Conservation (phyloP, 345 rosid genomes). For the Brassica carinata region DNA sequence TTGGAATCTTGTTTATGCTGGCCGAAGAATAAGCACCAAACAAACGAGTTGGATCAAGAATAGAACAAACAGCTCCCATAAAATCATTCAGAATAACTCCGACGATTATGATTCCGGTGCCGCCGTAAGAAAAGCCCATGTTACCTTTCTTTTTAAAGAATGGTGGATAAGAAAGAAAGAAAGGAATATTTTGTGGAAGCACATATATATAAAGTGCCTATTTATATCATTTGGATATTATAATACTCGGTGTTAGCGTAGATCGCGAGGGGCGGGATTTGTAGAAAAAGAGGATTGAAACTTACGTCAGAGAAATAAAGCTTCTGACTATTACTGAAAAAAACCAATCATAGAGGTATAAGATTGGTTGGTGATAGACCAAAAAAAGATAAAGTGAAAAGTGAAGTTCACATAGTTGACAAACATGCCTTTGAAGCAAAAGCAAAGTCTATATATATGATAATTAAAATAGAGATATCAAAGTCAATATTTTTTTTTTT, state of each 20-base stretch:
- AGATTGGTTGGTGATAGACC: slow-evolving; percentile 29
- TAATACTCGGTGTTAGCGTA: slow-evolving; percentile 15
- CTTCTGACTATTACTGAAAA: slow-evolving; percentile 13
- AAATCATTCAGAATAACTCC: slow-evolving; percentile 36
- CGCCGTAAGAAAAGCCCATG: slow-evolving; percentile 34
- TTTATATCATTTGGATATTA: slow-evolving; percentile 10
- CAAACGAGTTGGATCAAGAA: slow-evolving; percentile 19
- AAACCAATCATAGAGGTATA: slow-evolving; percentile 6
- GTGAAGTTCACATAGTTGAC: slow-evolving; percentile 1
- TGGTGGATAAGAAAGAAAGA: slow-evolving; percentile 7
- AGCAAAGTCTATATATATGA: neutral
- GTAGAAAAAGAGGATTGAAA: slow-evolving; percentile 18
- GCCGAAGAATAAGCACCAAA: slow-evolving; percentile 4
- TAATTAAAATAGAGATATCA: slow-evolving; percentile 5
- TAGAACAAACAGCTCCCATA: slow-evolving; percentile 4
- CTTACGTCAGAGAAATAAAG: slow-evolving; percentile 27
- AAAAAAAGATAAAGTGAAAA: neutral
- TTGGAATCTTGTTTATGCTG: slow-evolving; percentile 28
- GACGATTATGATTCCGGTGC: slow-evolving; percentile 32
- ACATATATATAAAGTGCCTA: neutral
- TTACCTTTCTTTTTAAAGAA: neutral
- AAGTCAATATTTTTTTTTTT: no score
- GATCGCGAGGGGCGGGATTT: slow-evolving; percentile 28
- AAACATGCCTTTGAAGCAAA: slow-evolving; percentile 31
- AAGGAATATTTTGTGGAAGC: neutral